Base-by-base conservation (phyloP, 1,284 basidiomycete genomes). In the Tilletiaria anomala region DNA sequence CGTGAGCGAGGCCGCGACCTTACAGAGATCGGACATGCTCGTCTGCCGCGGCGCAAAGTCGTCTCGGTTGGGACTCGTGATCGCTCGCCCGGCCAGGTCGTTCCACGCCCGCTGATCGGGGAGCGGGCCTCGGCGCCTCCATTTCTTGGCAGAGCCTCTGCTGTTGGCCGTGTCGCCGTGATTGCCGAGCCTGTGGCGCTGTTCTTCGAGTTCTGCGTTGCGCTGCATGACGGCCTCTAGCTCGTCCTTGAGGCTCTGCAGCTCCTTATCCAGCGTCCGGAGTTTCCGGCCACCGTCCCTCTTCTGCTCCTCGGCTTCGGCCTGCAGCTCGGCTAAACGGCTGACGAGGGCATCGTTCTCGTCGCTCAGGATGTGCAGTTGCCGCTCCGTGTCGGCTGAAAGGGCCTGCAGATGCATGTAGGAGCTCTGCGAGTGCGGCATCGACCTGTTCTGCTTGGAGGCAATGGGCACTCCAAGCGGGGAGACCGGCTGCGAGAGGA, bases 161-260 rank as follows among this genome's bases (percentile, higher is more conserved):
- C 18, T n/a, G n/a, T n/a, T n/a, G n/a, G n/a, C n/a, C n/a, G n/a
- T n/a, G n/a, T n/a, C n/a, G 14, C 23, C 36, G 11, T 17, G 19
- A 17, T 37, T 17, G 16, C 18, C 36, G 6, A n/a, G n/a, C n/a
- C 17, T 32, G 6, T 26, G 26, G 12, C 26, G 21, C 19, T 22
- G 32, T 6, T 23, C 45, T 35, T 61, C 58, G 19, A 61, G 48
- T 41, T 61, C 58, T 18, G 37, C 33, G 21, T 59, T 61, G 23
- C 58, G 50, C 6, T 38, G 32, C 11, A 48, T 53, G 11, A 52
- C 56, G 10, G 48, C 51, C 22, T 59, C 57, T 14, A 61, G 44
- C 40, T 58, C 58, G 21, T 43, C 53, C 31, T 50, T 50, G 38
- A 61, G 47, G 1, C 51, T 56, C 8, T 58, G 48, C 14, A 61